phyloP scores from a whole-genome alignment of 148 eudicot species.

The Camellia japonica region DNA sequence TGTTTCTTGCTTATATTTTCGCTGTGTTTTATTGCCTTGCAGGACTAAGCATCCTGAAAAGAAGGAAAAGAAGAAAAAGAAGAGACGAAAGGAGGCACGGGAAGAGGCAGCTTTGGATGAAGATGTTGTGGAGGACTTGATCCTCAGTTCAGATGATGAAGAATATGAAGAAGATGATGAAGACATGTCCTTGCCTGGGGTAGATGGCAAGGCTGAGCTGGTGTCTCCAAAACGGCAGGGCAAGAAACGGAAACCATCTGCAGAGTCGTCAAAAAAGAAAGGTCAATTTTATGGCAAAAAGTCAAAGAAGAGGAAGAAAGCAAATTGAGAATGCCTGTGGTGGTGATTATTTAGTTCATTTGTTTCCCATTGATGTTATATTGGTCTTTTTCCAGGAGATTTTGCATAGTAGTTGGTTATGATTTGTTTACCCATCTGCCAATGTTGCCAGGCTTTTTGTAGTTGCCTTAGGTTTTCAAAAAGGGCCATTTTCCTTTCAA shows the following conservation, averaged over 20 bases:
- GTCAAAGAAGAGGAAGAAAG: slow-evolving; percentile 65
- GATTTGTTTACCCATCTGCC: background rate
- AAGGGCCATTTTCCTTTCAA: too few relatives aligned
- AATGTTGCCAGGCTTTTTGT: background rate
- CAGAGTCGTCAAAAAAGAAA: slow-evolving; percentile 33
- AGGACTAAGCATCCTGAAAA: slow-evolving; percentile 42
- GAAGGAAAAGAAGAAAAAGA: slow-evolving; percentile 44
- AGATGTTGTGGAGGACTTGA: slow-evolving; percentile 86
- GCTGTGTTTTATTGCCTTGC: slow-evolving; percentile 12
- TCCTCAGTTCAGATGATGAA: slow-evolving; percentile 79
- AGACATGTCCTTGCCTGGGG: slow-evolving; percentile 22
- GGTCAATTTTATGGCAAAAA: slow-evolving; percentile 29
- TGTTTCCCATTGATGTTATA: background rate
- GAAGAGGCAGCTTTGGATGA: slow-evolving; percentile 45
- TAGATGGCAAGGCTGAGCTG: slow-evolving; percentile 25
- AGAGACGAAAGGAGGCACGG: slow-evolving; percentile 27
- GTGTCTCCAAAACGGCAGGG: slow-evolving; percentile 23
- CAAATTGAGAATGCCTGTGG: slow-evolving; percentile 17
- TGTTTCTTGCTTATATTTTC: background rate
- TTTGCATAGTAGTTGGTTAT: background rate
- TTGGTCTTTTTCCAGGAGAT: background rate
- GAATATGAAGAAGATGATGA: slow-evolving; percentile 26
- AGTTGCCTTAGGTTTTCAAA: background rate
- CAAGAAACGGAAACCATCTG: slow-evolving; percentile 29
- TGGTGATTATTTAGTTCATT: background rate